Base-by-base conservation (phyloP, 2,329 filamentous ascomycete genomes). In the Diaporthe sp. region DNA sequence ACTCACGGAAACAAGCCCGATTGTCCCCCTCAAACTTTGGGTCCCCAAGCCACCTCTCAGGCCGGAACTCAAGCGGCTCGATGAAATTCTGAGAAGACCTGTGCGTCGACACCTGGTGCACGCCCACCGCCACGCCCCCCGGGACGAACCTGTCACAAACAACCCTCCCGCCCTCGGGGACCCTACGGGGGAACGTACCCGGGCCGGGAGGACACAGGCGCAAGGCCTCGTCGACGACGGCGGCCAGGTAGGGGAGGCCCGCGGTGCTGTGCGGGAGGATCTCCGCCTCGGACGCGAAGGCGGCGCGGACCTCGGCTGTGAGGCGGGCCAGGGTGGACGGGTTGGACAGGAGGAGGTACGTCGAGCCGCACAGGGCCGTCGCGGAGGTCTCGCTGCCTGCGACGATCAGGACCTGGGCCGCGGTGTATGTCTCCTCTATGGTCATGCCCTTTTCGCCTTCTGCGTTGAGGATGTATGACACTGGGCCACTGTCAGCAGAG, bases 171-270 rank as follows among this genome's bases (percentile, higher is more conserved):
- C 70, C 72, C 15, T 52, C 33, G 9, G 74, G 71, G 12, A 76
- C 71, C 10, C 58, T 54, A 4, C 77, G 64, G 0, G 73, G 75
- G 42, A 77, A 73, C 30, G 71, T 74, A 1, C 66, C 60, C 28
- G 77, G 76, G 0, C 69, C 74, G 6, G 76, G 74, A 22, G 84
- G 84, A 67, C 83, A 85, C 64, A 85, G 77, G 12, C 85, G 80
- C 45, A 86, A 72, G 8, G 79, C 78, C 77, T 86, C 85, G 7
- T 85, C 78, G n/a, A 86, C 76, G 57, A 78, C 79, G 19, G 84
- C 84, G 25, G 78, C 73, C 58, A 85, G 77, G 67, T 85, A 86
- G 0, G 76, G 67, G 0, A 85, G 76, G 8, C 76, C 75, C 38
- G 76, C 74, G 0, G 81, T 78, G 13, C 76, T 77, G 7, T 77